Evolutionary conservation across 2,329 filamentous ascomycete species (phyloP), one percentile per base, ranked within the genome.

Genomic region (Tricladium varicosporioides): DNA sequence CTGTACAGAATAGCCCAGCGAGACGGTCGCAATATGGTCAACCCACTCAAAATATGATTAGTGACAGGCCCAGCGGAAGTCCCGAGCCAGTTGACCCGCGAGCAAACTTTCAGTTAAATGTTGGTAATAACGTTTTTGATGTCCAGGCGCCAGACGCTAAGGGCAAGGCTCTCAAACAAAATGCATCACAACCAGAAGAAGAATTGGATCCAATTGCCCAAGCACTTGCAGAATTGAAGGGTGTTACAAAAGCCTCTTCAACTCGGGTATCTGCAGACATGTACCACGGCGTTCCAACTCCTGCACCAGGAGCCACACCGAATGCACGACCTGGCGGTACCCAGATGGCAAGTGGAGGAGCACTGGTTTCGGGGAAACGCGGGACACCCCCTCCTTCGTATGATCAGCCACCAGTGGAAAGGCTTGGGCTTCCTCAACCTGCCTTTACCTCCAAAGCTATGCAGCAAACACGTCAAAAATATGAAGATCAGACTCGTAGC

Each of bases 61-160:
- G 60, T 62, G 71, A 74, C 70, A 75, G 71, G 58, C 73, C 78
- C n/a, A 80, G 76, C 63, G 78, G 77, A 53, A 95, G 91, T 67
- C 91, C 91, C 2, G 91, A 95, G 53, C 89, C 89, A 1, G 92
- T 94, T 40, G 94, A 97, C 69, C 92, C 93, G 55, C 87, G 94
- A 60, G 92, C 93, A 42, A 96, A 89, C 71, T 86, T 97, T 66
- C 93, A 96, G 60, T 80, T 99, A 27, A 97, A 97, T 67, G 84
- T 99, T 54, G 94, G 94, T 7, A 91, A 95, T 67, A 99, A 99
- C 67, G 91, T 99, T 10, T 96, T 99, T 67, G 87, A 96, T 56
- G 93, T 99, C 9, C 88, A 89, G 11, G 88, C 88, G 8, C 87
- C 91, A 0, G 89, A 93, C 58, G 81, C 80, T 62, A 80, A 80